These are phyloP conservation scores for Phyllosticta paracitricarpa DNA, from an alignment of 2,329 filamentous ascomycete species.

Conservation along the genomic window DNA sequence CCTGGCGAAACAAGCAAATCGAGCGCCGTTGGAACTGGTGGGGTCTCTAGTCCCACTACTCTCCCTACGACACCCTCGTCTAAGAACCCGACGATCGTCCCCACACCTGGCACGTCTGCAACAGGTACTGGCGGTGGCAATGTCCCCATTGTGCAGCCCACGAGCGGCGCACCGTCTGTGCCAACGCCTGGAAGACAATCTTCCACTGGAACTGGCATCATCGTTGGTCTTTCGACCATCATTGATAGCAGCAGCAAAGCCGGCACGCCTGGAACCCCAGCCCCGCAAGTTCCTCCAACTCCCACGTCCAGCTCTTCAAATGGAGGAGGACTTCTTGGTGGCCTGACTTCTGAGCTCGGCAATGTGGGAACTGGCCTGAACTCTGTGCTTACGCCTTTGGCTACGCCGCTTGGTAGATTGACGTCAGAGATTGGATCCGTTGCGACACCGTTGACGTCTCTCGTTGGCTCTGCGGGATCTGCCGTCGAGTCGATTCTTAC, in stretches of 20 bases:
- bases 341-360: background rate
- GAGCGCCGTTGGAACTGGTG: conserved; percentile 6
- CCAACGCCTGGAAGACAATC: background rate
- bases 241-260: conserved; percentile 13
- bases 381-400: background rate
- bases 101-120: conserved; percentile 3
- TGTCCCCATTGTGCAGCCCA: conserved; percentile 6
- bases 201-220: conserved; percentile 17
- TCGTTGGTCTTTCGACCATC: conserved; percentile 24
- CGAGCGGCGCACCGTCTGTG: background rate
- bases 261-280: background rate
- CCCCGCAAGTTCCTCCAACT: background rate
- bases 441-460: background rate
- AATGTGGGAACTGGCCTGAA: background rate
- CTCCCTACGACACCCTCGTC: conserved; percentile 1
- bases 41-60: conserved; percentile 6
- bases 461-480: background rate
- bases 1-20: background rate
- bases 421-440: background rate
- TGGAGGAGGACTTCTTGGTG: background rate
- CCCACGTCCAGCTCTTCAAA: background rate
- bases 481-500: background rate
- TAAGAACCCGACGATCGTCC: background rate
- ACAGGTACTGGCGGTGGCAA: conserved; percentile 6
- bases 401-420: background rate